These are phyloP conservation scores for Peziza echinospora DNA, from an alignment of 495 filamentous ascomycete genomes.

Conservation along the genomic window DNA sequence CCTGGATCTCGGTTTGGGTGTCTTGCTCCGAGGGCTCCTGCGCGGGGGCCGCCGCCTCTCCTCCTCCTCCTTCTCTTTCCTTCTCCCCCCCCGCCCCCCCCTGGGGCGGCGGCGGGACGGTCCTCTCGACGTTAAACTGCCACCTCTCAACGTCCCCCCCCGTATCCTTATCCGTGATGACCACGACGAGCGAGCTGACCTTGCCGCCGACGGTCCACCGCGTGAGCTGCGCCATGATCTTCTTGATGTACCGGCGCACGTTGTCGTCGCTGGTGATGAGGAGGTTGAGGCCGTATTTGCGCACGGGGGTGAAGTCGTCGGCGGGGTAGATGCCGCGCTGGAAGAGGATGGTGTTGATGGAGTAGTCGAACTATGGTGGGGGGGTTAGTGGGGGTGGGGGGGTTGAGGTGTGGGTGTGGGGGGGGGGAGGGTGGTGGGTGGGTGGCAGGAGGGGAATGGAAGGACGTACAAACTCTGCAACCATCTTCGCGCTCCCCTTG, in stretches of 20 bases:
- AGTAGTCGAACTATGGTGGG: constrained; percentile 21
- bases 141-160: constrained; percentile 90
- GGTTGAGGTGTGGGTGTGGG: not conserved
- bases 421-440: no score
- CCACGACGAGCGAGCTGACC: constrained; percentile 87
- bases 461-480: constrained; percentile 81
- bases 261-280: constrained; percentile 91
- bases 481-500: constrained; percentile 73
- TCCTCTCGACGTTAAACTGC: constrained; percentile 71
- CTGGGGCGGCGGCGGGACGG: constrained; percentile 13
- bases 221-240: constrained; percentile 41
- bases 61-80: not conserved
- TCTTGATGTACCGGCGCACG: constrained; percentile 83
- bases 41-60: constrained; percentile 8
- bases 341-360: constrained; percentile 27
- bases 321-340: constrained; percentile 94
- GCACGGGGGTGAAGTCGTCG: constrained; percentile 91
- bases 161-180: constrained; percentile 87
- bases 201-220: constrained; percentile 90
- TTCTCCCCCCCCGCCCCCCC: constrained; percentile 4
- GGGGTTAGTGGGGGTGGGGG: constrained; percentile 6
- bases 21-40: constrained; percentile 71
- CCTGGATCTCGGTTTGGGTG: constrained; percentile 85
- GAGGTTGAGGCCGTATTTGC: constrained; percentile 99
- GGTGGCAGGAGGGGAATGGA: constrained; percentile 25